Evolutionary conservation across 2,329 filamentous ascomycete genomes (phyloP).

Genomic region (Monosporascus sp.): DNA sequence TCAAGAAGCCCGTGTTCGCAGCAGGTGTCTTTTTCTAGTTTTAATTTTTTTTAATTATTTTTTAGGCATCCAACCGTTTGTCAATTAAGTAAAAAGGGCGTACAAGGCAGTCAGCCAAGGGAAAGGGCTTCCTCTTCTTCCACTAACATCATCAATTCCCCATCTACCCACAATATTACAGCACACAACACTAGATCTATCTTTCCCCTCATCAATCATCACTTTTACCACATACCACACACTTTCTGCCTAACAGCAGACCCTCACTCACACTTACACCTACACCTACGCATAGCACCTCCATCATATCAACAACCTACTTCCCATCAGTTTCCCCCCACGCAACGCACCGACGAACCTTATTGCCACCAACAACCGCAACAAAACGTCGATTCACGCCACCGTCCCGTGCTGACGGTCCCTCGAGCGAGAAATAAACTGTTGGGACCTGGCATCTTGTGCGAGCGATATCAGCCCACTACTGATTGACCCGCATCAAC

Average conservation of each 20-base stretch:
- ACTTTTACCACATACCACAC: neutral
- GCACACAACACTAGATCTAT: neutral
- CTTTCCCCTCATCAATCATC: neutral
- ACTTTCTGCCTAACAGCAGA: neutral
- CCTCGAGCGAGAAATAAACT: constrained; percentile 9
- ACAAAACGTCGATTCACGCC: neutral
- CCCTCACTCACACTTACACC: neutral
- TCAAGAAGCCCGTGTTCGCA: neutral
- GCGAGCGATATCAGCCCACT: constrained; percentile 8
- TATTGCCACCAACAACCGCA: neutral
- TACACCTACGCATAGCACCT: neutral
- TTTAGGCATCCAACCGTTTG: neutral
- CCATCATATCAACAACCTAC: neutral
- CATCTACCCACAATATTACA: constrained; percentile 1
- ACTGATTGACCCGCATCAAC: constrained; percentile 12
- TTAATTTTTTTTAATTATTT: too few species aligned
- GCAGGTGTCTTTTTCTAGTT: neutral
- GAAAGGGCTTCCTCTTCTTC: neutral
- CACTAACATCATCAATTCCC: neutral
- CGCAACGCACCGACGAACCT: neutral
- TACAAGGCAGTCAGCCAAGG: neutral
- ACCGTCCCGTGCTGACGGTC: constrained; percentile 3
- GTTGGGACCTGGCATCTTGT: constrained; percentile 16
- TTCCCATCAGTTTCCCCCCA: neutral
- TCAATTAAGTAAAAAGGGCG: neutral